Evolutionary conservation across 148 eudicot species (phyloP).

Genomic region (Dysphania ambrosioides): DNA sequence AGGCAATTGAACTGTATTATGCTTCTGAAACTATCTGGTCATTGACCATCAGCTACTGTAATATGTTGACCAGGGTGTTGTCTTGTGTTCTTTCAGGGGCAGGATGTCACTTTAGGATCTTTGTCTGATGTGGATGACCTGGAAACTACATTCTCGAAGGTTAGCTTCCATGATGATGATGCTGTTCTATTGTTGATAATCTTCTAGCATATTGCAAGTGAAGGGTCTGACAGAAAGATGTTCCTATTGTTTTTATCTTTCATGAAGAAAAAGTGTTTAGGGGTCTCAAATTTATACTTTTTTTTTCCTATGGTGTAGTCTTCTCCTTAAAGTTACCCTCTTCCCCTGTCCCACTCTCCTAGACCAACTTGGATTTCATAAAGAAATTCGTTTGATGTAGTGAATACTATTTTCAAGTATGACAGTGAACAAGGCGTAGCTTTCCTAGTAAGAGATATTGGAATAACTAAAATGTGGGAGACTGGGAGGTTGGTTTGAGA

Average conservation of each 20-base stretch:
- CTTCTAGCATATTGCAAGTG: not conserved
- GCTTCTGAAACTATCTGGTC: slow-evolving; percentile 1
- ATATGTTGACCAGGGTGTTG: not conserved
- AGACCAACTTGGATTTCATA: too few species aligned
- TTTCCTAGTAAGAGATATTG: not conserved
- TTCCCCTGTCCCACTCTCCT: too few species aligned
- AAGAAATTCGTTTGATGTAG: too few species aligned
- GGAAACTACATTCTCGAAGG: slow-evolving; percentile 87
- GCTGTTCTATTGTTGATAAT: not conserved
- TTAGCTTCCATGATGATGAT: slow-evolving; percentile 29
- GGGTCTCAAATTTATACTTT: not conserved
- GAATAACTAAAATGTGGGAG: not conserved
- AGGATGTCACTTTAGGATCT: slow-evolving; percentile 63
- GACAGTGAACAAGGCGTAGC: too few species aligned
- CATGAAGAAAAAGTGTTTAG: not conserved
- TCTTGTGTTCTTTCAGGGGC: slow-evolving; percentile 24
- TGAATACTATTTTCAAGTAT: not conserved
- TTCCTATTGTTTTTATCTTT: not conserved
- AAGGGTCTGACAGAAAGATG: not conserved
- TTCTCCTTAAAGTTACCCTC: too few species aligned
- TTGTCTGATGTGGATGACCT: slow-evolving; percentile 83
- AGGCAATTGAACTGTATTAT: not conserved
- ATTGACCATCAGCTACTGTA: not conserved
- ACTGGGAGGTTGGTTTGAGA: not conserved
- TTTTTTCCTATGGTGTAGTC: not conserved